Percentiles rank a stretch among this genome's conserved stretches.
Conservation (phyloP, 2,329 filamentous ascomycete species). For the Pseudopyricularia cyperi region DNA sequence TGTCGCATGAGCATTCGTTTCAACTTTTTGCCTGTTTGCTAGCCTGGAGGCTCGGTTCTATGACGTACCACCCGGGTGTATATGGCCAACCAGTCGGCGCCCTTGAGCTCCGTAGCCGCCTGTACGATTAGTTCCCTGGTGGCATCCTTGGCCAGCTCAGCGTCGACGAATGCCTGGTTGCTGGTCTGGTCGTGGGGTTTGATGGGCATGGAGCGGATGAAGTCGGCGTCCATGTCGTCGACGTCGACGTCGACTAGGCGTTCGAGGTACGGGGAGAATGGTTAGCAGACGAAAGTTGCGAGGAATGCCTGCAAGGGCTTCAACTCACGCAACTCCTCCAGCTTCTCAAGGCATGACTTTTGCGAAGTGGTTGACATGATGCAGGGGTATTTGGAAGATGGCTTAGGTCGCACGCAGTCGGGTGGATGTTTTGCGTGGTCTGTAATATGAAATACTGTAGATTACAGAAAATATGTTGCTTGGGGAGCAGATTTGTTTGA, state of each 20-base stretch:
- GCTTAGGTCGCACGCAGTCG: too few relatives aligned
- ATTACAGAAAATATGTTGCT: too few relatives aligned
- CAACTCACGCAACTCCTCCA: conserved; percentile 24
- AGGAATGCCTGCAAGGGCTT: rapidly evolving
- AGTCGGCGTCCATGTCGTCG: conserved; percentile 37
- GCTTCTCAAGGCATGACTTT: conserved; percentile 27
- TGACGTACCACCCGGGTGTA: conserved; percentile 29
- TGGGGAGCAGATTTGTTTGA: too few relatives aligned
- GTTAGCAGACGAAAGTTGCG: background rate
- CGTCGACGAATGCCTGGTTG: conserved; percentile 35
- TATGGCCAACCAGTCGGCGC: conserved; percentile 31
- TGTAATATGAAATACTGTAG: too few relatives aligned
- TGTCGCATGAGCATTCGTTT: background rate
- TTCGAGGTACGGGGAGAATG: too few relatives aligned
- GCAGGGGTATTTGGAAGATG: too few relatives aligned
- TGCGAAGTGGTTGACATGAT: background rate
- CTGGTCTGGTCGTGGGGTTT: conserved; percentile 34
- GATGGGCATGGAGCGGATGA: conserved; percentile 29
- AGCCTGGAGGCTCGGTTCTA: background rate
- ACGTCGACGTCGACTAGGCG: conserved; percentile 34
- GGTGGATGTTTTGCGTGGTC: too few relatives aligned
- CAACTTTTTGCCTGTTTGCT: too few relatives aligned
- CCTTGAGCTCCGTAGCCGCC: conserved; percentile 27
- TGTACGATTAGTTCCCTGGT: conserved; percentile 28
- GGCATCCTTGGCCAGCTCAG: conserved; percentile 27